Percentiles rank a stretch among this genome's conserved stretches.
These are phyloP conservation scores for Podaxis rugospora DNA, from an alignment of 768 basidiomycete species.

Conservation along the genomic window DNA sequence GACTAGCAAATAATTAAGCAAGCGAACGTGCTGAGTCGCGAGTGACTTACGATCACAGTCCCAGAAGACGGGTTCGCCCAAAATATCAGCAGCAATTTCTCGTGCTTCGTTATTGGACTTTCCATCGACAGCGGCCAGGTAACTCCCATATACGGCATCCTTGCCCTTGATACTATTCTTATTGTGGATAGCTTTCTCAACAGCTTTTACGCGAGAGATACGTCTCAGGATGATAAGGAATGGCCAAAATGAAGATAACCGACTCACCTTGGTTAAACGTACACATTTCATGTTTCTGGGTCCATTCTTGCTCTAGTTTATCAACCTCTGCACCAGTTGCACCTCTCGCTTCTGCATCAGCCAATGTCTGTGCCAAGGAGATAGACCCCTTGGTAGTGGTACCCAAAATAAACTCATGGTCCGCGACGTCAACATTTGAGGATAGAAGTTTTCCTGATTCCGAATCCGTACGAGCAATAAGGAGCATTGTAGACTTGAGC, in stretches of 20 bases:
- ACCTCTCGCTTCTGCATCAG: conserved; percentile 62
- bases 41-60: conserved; percentile 76
- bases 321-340: conserved; percentile 67
- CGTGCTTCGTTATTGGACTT: conserved; percentile 75
- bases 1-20: conserved; percentile 35
- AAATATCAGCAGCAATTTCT: conserved; percentile 65
- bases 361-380: conserved; percentile 66
- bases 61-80: conserved; percentile 75
- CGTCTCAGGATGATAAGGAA: neutral
- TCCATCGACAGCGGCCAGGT: conserved; percentile 50
- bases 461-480: conserved; percentile 91
- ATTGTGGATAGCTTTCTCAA: conserved; percentile 50
- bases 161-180: conserved; percentile 47
- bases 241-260: neutral
- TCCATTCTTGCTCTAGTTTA: conserved; percentile 73
- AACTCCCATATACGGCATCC: conserved; percentile 50
- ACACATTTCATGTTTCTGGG: conserved; percentile 56
- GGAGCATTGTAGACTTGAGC: conserved; percentile 80
- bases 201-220: conserved; percentile 34
- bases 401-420: conserved; percentile 76
- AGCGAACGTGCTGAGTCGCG: neutral
- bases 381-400: conserved; percentile 43
- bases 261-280: conserved; percentile 81
- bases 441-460: conserved; percentile 84
- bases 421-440: conserved; percentile 74